Base-by-base conservation (phyloP, 2,329 filamentous ascomycete genomes). In the Alternaria sp. region DNA sequence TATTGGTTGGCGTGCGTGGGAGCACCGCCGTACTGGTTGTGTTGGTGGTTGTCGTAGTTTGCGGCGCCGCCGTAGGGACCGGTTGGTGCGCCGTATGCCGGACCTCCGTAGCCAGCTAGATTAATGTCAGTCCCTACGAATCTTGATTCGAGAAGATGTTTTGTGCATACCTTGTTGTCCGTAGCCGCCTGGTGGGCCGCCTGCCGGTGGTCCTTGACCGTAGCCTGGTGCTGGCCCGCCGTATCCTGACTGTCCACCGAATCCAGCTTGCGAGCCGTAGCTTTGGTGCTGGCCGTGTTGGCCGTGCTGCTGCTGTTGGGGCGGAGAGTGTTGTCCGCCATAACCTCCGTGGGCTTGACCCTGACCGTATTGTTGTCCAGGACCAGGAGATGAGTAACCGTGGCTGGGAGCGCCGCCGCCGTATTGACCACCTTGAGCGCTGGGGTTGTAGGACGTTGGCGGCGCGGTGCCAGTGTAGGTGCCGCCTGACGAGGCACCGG, bases 401-500 rank as follows among this genome's bases (percentile, higher is more conserved):
- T 73, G 68, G 32, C 72, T 64, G 15, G 69, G 72, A 21, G 72
- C 64, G 12, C 66, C 62, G 56, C 72, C 68, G 61, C 59, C 64
- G 57, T 74, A 67, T 2, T 69, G 59, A n/a, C 65, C 61, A 54
- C 72, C 69, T 49, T 73, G 71, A 12, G 71, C 71, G 9, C 68
- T 68, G 19, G 83, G 80, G 70, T 89, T 86, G 75, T 90, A 90
- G 7, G 87, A 85, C 13, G 85, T 78, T n/a, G 88, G 86, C 12
- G 90, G 90, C 43, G 89, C 87, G 60, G 86, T 83, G 59, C 89
- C 90, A 64, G 82, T 85, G 76, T 91, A 92, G 40, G 84, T 83
- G 47, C 86, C 85, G 65, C 84, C 77, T 46, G 73, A 71, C 4
- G 72, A 70, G 21, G 85, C 82, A 46, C 84, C 85, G 4, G 83